phyloP scores from a whole-genome alignment of 139 green algal species.

The Cymbomonas tetramitiformis region DNA sequence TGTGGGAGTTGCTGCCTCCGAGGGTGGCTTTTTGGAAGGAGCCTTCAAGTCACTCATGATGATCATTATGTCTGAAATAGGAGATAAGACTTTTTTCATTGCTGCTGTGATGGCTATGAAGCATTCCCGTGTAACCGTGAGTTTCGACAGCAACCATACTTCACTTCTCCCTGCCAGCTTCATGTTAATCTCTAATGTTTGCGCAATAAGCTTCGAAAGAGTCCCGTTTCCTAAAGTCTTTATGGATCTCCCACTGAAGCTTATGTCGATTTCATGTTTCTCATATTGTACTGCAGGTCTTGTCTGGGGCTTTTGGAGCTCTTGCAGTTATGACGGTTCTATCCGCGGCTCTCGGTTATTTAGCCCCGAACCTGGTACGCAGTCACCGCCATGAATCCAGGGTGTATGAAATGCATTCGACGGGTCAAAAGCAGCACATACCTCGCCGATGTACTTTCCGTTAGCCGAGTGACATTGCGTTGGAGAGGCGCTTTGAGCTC shows the following conservation, averaged over 20 bases:
- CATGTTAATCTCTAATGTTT: not conserved
- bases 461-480: no score
- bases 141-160: not conserved
- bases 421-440: no score
- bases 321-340: slow-evolving; percentile 83
- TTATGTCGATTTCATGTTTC: not conserved
- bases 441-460: no score
- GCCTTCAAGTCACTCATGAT: slow-evolving; percentile 33
- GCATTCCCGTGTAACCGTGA: not conserved
- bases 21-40: slow-evolving; percentile 14
- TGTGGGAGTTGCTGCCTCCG: no score
- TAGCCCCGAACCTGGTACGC: slow-evolving; percentile 61
- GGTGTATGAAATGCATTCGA: no score
- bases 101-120: slow-evolving; percentile 46
- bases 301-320: slow-evolving; percentile 56
- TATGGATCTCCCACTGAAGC: not conserved
- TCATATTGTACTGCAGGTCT: slow-evolving; percentile 33
- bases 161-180: no score
- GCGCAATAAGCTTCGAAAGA: not conserved
- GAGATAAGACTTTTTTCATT: slow-evolving; percentile 98
- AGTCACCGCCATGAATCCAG: no score
- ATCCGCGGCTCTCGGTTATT: slow-evolving; percentile 65
- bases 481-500: no score
- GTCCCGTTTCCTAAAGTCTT: not conserved
- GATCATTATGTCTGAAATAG: slow-evolving; percentile 57